Evolutionary conservation across 1,284 basidiomycete species (phyloP), one percentile per base, ranked within the genome.

Genomic region (Ganoderma leucocontextum): DNA sequence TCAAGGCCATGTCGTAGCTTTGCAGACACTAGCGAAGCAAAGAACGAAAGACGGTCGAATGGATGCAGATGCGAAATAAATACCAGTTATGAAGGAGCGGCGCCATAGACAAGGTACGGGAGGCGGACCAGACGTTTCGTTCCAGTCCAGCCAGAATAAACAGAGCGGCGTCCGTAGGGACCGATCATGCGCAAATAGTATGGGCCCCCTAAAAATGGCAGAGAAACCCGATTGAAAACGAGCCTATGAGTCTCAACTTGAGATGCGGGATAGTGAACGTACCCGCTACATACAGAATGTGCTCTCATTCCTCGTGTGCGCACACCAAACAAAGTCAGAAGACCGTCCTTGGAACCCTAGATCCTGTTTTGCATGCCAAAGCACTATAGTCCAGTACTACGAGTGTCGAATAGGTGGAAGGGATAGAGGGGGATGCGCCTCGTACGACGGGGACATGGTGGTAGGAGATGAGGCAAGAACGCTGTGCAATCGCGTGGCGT

Each of bases 1-100:
- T 75, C 72, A 73, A 75, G 72, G 75, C 75, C 75, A 77, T 77
- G 36, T 65, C 66, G 63, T 70, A 65, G 60, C 3, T 9, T n/a
- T 9, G 22, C 10, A 10, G 10, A 19, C 8, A 36, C 15, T 4
- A 49, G 29, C 38, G 17, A 19, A 22, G 39, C 10, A 42, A 44
- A 15, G 35, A 58, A 4, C 55, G 35, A 58, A 12, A 22, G 35
- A 38, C 7, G 4, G 55, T 10, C 55, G 35, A 13, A 29, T 15
- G 6, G 5, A 17, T 22, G 29, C 52, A 33, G 22, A 12, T 12
- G 10, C 9, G 5, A 33, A 25, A 7, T 4, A 38, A 4, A 15
- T 29, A 22, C 10, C 35, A 36, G 19, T 6, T 0, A 64, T 62
- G 47, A 44, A 63, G 36, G 25, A 61, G 60, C 41, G 44, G 61